These are phyloP conservation scores for Ploettnerulaceae sp. DNA, from an alignment of 2,329 filamentous ascomycete genomes.

Conservation along the genomic window DNA sequence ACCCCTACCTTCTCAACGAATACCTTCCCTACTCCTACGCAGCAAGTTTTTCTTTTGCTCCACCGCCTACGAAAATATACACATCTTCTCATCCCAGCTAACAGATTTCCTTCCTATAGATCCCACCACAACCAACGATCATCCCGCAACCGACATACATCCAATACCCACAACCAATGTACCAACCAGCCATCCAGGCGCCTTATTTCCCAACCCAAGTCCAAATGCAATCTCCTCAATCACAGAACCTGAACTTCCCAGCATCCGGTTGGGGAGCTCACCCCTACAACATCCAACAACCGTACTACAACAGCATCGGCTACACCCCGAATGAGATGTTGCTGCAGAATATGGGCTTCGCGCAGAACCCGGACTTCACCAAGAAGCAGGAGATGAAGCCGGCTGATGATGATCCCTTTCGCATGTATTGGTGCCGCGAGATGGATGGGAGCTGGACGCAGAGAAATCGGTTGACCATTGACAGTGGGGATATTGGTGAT, in stretches of 20 bases:
- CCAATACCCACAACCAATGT: conserved; percentile 10
- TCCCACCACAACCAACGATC: conserved; percentile 4
- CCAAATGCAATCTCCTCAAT: too few species aligned
- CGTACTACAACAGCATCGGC: conserved; percentile 18
- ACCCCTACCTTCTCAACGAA: conserved; percentile 1
- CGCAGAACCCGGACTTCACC: conserved; percentile 23
- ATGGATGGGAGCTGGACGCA: conserved; percentile 56
- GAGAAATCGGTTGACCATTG: conserved; percentile 55
- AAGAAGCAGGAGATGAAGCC: conserved; percentile 56
- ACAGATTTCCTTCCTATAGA: conserved; percentile 3
- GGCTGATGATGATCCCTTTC: conserved; percentile 52
- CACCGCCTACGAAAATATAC: background rate
- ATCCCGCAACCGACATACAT: conserved; percentile 15
- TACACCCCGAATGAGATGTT: conserved; percentile 24
- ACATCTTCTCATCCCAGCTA: conserved; percentile 1
- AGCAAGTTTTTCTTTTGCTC: conserved; percentile 8
- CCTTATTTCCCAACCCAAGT: too few species aligned
- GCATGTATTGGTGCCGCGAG: conserved; percentile 59
- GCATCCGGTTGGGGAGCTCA: too few species aligned
- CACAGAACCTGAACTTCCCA: too few species aligned
- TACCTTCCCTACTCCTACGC: conserved; percentile 11
- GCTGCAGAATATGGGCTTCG: conserved; percentile 23
- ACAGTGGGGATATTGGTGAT: conserved; percentile 46
- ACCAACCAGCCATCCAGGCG: conserved; percentile 12
- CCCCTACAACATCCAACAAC: conserved; percentile 20